Conservation (phyloP, 805 yeast genomes). For the Wickerhamiella kurtzmanii region DNA sequence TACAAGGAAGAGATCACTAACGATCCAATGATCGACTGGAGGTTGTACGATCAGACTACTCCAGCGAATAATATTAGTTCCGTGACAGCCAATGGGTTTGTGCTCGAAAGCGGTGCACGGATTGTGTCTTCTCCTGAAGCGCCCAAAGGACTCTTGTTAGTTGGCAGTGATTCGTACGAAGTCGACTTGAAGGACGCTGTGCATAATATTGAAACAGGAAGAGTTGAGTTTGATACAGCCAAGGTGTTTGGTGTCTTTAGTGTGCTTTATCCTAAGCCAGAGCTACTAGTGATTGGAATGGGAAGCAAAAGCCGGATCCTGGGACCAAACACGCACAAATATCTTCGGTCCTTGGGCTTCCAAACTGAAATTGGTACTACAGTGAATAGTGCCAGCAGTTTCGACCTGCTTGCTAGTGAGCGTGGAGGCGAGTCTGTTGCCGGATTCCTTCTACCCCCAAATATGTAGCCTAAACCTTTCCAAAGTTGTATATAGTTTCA, state of each 20-base stretch:
- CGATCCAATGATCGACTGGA: constrained; percentile 26
- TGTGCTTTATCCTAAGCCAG: constrained; percentile 62
- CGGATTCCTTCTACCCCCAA: constrained; percentile 60
- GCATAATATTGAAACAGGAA: constrained; percentile 37
- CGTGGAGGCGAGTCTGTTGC: constrained; percentile 55
- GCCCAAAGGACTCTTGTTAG: constrained; percentile 22
- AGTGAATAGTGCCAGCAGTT: constrained; percentile 49
- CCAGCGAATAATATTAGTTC: constrained; percentile 41
- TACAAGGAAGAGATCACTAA: constrained; percentile 19
- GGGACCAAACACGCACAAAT: constrained; percentile 38
- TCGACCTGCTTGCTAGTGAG: constrained; percentile 67
- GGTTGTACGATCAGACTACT: constrained; percentile 32
- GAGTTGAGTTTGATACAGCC: constrained; percentile 39
- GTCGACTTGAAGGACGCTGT: constrained; percentile 33
- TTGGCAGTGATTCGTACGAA: constrained; percentile 44
- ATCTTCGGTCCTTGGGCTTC: constrained; percentile 48
- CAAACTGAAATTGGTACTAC: constrained; percentile 57
- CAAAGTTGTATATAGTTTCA: too few species aligned
- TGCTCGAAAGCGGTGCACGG: constrained; percentile 40
- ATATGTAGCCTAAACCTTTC: constrained; percentile 30
- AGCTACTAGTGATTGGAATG: constrained; percentile 55
- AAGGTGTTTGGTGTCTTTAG: constrained; percentile 35
- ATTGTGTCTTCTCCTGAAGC: constrained; percentile 20
- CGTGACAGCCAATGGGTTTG: constrained; percentile 42
- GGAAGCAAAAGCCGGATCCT: constrained; percentile 51